Conservation (phyloP, 768 basidiomycete species). For the Crassisporium funariophilum region DNA sequence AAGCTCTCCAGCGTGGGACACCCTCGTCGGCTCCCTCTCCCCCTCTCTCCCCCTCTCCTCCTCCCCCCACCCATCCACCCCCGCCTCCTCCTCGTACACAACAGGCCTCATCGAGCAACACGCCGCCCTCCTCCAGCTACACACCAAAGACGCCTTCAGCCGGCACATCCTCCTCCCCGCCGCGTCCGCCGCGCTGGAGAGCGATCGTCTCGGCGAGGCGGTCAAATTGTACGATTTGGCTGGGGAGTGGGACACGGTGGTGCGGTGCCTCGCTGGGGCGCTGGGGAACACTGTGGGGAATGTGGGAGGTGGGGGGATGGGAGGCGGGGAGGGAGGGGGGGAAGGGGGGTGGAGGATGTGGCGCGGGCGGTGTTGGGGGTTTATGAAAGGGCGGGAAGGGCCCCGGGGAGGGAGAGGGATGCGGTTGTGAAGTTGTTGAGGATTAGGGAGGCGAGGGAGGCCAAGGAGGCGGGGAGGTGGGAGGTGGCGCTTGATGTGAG, state of each 20-base stretch:
- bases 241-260: conserved; percentile 85
- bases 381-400: conserved; percentile 76
- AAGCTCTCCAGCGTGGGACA: conserved; percentile 82
- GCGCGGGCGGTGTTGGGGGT: conserved; percentile 79
- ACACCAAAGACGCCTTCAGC: conserved; percentile 70
- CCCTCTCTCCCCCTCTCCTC: no score
- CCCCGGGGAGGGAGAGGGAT: conserved; percentile 71
- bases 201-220: conserved; percentile 84
- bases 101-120: conserved; percentile 90
- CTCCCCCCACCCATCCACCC: no score
- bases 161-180: conserved; percentile 84
- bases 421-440: conserved; percentile 74
- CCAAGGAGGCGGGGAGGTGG: conserved; percentile 67
- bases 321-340: conserved; percentile 68
- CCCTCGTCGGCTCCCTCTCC: no score
- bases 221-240: conserved; percentile 97
- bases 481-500: conserved; percentile 85
- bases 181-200: conserved; percentile 79
- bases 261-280: conserved; percentile 83
- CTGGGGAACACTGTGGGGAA: conserved; percentile 84
- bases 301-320: conserved; percentile 60
- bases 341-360: conserved; percentile 76
- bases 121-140: conserved; percentile 72
- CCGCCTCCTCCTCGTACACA: no score
- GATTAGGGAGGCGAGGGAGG: conserved; percentile 79